phyloP scores from a whole-genome alignment of 768 basidiomycete genomes.

The Candolleomyces aberdarensis region DNA sequence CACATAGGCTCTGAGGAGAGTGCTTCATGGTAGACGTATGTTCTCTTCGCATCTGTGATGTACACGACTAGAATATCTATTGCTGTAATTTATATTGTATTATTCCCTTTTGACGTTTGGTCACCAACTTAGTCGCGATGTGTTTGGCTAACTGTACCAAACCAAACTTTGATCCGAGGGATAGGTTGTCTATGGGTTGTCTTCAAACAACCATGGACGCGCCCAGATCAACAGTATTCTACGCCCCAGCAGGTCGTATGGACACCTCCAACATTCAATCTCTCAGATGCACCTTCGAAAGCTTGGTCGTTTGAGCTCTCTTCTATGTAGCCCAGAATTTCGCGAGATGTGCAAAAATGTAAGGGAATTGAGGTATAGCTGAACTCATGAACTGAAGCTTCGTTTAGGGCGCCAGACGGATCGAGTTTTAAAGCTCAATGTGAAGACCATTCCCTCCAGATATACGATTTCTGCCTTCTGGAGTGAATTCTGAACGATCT shows the following conservation, averaged over 20 bases:
- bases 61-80: too few relatives aligned
- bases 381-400: background rate
- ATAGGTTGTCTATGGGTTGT: background rate
- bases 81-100: too few relatives aligned
- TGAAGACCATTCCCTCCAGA: constrained; percentile 66
- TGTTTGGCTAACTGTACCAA: too few relatives aligned
- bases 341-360: constrained; percentile 57
- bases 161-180: too few relatives aligned
- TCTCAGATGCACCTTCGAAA: constrained; percentile 15
- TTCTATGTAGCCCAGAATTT: constrained; percentile 36
- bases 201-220: background rate
- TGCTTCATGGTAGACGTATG: too few relatives aligned
- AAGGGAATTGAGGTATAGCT: background rate
- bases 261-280: constrained; percentile 28
- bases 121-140: too few relatives aligned
- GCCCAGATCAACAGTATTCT: too few relatives aligned
- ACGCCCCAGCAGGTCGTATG: constrained; percentile 14
- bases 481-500: constrained; percentile 22
- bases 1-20: too few relatives aligned
- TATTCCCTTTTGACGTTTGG: too few relatives aligned
- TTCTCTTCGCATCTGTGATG: too few relatives aligned
- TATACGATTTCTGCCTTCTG: constrained; percentile 31
- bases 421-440: constrained; percentile 62
- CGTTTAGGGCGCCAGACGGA: constrained; percentile 71
- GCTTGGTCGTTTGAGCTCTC: constrained; percentile 11